A percentile compares a stretch with the other conserved stretches of the same genome.
These are phyloP conservation scores for Saposhnikovia divaricata DNA, from an alignment of 129 eudicot genomes.

Conservation along the genomic window DNA sequence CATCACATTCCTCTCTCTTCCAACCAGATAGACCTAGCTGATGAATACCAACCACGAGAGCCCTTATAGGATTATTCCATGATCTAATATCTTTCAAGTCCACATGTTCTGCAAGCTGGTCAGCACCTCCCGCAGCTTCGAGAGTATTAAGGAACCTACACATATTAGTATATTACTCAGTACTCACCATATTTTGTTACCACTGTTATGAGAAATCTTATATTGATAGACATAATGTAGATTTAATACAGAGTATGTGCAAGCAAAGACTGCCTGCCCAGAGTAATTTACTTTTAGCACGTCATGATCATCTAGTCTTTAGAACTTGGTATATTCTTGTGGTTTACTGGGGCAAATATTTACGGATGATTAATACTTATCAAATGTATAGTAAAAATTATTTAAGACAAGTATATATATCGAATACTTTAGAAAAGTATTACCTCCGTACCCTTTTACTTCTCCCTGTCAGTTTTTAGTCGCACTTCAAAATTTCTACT, in stretches of 20 bases:
- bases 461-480: neutral
- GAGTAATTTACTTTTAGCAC: neutral
- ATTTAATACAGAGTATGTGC: neutral
- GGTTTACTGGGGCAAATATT: neutral
- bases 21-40: slow-evolving; percentile 90
- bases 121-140: slow-evolving; percentile 78
- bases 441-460: neutral
- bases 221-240: neutral
- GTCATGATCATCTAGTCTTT: neutral
- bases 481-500: neutral
- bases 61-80: slow-evolving; percentile 63
- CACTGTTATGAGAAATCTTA: neutral
- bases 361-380: neutral
- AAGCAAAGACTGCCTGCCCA: neutral
- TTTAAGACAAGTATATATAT: too few species aligned
- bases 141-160: slow-evolving; percentile 74
- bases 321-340: neutral
- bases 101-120: slow-evolving; percentile 52
- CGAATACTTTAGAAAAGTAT: neutral
- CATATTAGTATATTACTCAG: slow-evolving; percentile 7
- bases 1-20: slow-evolving; percentile 76
- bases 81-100: slow-evolving; percentile 40
- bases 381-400: neutral
- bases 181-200: slow-evolving; percentile 14
- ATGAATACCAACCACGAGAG: slow-evolving; percentile 59